Percentiles rank a stretch among this genome's conserved stretches.
phyloP scores from a whole-genome alignment of 208 protist genomes.

The Trypanosoma vivax region DNA sequence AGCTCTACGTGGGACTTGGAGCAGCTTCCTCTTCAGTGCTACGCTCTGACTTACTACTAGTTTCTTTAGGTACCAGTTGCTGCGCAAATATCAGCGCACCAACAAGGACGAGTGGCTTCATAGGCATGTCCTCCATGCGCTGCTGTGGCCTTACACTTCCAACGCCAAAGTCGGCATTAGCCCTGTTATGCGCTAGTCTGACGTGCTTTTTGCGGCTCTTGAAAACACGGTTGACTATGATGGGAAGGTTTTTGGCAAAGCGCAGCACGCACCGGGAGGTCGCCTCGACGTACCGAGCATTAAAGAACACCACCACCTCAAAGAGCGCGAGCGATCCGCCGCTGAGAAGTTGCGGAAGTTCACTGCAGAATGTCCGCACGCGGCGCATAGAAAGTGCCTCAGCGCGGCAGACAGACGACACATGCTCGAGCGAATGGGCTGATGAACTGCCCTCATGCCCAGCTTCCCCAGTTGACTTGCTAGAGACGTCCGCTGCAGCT shows the following conservation, averaged over 20 bases:
- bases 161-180: constrained; percentile 46
- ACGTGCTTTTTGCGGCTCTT: constrained; percentile 50
- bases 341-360: constrained; percentile 61
- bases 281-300: constrained; percentile 55
- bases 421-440: constrained; percentile 55
- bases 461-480: not conserved
- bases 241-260: constrained; percentile 73
- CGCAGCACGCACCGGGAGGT: constrained; percentile 66
- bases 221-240: constrained; percentile 76
- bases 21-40: not conserved
- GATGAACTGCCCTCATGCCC: constrained; percentile 22
- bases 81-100: constrained; percentile 70
- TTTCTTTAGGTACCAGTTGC: not conserved
- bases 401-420: constrained; percentile 66
- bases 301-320: constrained; percentile 78
- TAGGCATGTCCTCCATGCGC: constrained; percentile 81
- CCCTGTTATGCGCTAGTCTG: constrained; percentile 28
- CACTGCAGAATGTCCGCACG: constrained; percentile 57
- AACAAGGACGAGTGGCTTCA: constrained; percentile 84
- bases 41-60: not conserved
- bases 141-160: constrained; percentile 41
- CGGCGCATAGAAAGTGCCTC: constrained; percentile 58
- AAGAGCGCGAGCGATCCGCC: constrained; percentile 63
- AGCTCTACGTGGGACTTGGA: not conserved
- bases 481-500: not conserved